Evolutionary conservation across 768 basidiomycete species (phyloP).

Genomic region (Mycena rebaudengoi): DNA sequence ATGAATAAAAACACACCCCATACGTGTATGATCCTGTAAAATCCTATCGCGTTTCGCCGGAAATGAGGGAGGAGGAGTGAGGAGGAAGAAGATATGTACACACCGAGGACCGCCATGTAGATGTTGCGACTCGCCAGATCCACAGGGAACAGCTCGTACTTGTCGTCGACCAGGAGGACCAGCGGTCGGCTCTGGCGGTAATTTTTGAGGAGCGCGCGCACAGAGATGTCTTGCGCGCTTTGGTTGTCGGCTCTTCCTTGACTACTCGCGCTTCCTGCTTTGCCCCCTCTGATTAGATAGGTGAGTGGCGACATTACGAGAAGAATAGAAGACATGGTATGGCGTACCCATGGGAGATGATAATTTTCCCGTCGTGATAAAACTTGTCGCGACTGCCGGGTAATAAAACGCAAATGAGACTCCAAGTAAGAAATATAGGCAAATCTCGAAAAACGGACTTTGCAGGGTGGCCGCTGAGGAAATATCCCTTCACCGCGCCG

Average conservation of each 20-base stretch:
- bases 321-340: not conserved
- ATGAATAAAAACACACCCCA: slow-evolving; percentile 59
- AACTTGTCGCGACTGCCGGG: slow-evolving; percentile 79
- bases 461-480: slow-evolving; percentile 76
- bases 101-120: slow-evolving; percentile 57
- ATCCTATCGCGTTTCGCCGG: slow-evolving; percentile 73
- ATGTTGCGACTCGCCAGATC: slow-evolving; percentile 61
- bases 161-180: slow-evolving; percentile 77
- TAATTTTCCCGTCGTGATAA: slow-evolving; percentile 68
- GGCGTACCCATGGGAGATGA: slow-evolving; percentile 87
- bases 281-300: slow-evolving; percentile 65
- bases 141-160: slow-evolving; percentile 77
- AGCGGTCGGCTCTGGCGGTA: slow-evolving; percentile 64
- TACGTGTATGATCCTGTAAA: slow-evolving; percentile 74
- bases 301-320: not conserved
- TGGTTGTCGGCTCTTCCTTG: slow-evolving; percentile 66
- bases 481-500: slow-evolving; percentile 75
- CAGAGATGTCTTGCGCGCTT: slow-evolving; percentile 71
- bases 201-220: slow-evolving; percentile 71
- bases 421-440: not conserved
- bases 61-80: slow-evolving; percentile 36
- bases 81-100: not conserved
- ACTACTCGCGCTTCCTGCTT: slow-evolving; percentile 62
- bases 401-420: not conserved
- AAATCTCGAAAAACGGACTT: slow-evolving; percentile 50